These are phyloP conservation scores for Guyanaporus albipodus DNA, from an alignment of 768 basidiomycete species.

Conservation along the genomic window DNA sequence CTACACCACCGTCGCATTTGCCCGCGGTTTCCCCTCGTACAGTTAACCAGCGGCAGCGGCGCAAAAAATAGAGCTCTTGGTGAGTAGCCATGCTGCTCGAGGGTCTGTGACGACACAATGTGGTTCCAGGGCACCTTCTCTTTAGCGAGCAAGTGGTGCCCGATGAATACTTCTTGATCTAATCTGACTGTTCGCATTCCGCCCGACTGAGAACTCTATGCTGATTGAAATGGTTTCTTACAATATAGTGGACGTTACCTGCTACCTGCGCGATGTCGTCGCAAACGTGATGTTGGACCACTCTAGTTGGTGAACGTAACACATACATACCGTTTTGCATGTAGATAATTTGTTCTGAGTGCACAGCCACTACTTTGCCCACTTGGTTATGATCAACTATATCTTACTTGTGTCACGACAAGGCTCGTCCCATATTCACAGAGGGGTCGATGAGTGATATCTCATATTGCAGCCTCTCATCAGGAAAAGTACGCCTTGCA, in stretches of 20 bases:
- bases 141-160: constrained; percentile 39
- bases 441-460: background rate
- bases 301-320: too few species aligned
- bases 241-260: background rate
- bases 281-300: background rate
- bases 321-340: background rate
- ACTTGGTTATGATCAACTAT: constrained; percentile 75
- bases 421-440: constrained; percentile 44
- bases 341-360: too few species aligned
- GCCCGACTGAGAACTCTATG: background rate
- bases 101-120: constrained; percentile 68
- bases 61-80: constrained; percentile 17
- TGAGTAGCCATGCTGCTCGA: constrained; percentile 11
- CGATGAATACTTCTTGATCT: constrained; percentile 81
- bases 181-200: constrained; percentile 61
- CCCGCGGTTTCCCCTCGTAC: background rate
- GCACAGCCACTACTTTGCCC: constrained; percentile 24
- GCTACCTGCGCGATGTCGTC: too few species aligned
- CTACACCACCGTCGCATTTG: background rate
- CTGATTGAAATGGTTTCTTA: constrained; percentile 9
- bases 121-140: constrained; percentile 66
- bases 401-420: constrained; percentile 91
- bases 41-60: background rate
- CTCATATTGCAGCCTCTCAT: constrained; percentile 10
- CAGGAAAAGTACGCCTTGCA: constrained; percentile 89